Base-by-base conservation (phyloP, 2,329 filamentous ascomycete species). In the Sarocladium strictum region DNA sequence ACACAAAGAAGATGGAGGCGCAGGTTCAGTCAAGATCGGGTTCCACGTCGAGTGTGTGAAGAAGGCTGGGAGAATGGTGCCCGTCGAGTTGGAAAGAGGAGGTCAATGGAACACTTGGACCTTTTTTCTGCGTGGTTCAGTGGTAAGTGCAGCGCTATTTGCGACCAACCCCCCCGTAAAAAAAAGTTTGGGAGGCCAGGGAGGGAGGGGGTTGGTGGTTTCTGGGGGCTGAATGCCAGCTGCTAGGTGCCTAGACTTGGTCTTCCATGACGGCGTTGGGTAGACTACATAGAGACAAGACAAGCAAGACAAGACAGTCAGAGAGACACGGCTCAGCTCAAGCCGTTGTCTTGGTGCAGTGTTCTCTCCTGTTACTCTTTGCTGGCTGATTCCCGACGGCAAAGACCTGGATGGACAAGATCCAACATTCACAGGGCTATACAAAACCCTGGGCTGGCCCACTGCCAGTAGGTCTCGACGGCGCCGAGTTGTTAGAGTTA, bases 31-130 rank as follows among this genome's bases (percentile, higher is more conserved):
- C n/a, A n/a, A n/a, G n/a, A n/a, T n/a, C 27, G 17, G 24, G 47
- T 24, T 32, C 27, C 47, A 35, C n/a, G 11, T 33, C 26, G 29
- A 51, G 47, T 51, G 47, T 51, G 47, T 51, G 47, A 51, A 35
- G 47, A 51, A 51, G 47, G 47, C 47, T 51, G 47, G 47, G 47
- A 51, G 47, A 21, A 51, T 51, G 47, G 47, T 29, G 43, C 35
- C n/a, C 27, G 47, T 4, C 6, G 27, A 51, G 6, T 23, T 33
- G 29, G 47, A 35, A 51, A 35, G 47, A 51, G 47, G 47, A 51
- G 47, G 19, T 33, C 24, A 26, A 38, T 6, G 43, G 43, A 24
- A 26, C n/a, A n/a, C 3, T 23, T 21, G 17, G 40, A 17, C 21
- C 40, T 24, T 21, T 40, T 43, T 24, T 43, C 15, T 4, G 17